Base-by-base conservation (phyloP, 148 eudicot species). In the Amaranthus palmeri region DNA sequence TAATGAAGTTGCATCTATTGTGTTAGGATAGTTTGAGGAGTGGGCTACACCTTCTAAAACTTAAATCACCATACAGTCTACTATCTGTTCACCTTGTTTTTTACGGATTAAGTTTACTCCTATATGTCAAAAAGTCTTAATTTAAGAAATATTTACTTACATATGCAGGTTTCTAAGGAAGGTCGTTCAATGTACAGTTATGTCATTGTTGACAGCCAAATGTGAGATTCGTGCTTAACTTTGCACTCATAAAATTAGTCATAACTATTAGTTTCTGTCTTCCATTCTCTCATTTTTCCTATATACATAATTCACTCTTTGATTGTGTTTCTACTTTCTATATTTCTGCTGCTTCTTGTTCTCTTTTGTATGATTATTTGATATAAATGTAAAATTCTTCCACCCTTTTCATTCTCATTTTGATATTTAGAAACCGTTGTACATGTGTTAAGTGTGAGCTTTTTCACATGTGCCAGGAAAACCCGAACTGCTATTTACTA, bases 181-280 rank as follows among this genome's bases (percentile, higher is more conserved):
- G 98, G 98, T n/a, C 90, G 87, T 76, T 92, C 98, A 40, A 88
- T 93, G 69, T 90, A 86, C 76, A 86, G 88, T 63, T 84, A 90
- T 77, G 48, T 92, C 72, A 92, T 92, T 72, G 93, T 92, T 59
- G 98, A 92, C 80, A 83, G 73, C 45, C 80, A 88, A 78, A 85
- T 84, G 98, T 92, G 83, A 83, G 97, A 44, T 75, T 62, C n/a
- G 54, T 79, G 66, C 74, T 69, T 69, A 64, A 61, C 42, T 17
- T 58, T 9, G 15, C 53, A 47, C 45, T 14, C 61, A 5, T 47
- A 17, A 6, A 44, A 1, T 53, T 25, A 42, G 60, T 45, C 10
- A 54, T 48, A 1, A 50, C 61, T 62, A 44, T 12, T 8, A 43
- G 4, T 62, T 43, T 12, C 4, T 42, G 2, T 43, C 45, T 6